Evolutionary conservation across 345 rosid species (phyloP).

Genomic region (Microthlaspi erraticum): DNA sequence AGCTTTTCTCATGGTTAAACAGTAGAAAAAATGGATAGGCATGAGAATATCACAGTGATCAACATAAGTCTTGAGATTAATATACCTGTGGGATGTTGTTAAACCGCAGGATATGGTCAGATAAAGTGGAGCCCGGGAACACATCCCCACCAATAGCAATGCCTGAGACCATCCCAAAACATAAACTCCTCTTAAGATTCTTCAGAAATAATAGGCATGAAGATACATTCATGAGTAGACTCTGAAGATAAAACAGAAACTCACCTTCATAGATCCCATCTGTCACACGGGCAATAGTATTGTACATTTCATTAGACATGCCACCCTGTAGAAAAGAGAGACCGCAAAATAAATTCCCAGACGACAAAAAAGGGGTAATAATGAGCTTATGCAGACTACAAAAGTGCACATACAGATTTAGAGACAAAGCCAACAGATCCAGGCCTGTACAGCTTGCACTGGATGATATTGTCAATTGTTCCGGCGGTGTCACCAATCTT

Average conservation of each 20-base stretch:
- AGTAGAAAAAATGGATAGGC: neutral
- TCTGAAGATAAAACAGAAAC: neutral
- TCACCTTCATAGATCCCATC: constrained; percentile 96
- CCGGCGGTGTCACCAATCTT: constrained; percentile 99
- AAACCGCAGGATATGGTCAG: constrained; percentile 90
- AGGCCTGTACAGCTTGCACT: constrained; percentile 94
- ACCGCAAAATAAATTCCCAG: neutral
- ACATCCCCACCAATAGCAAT: constrained; percentile 99
- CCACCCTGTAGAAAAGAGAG: constrained; percentile 69
- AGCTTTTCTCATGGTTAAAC: constrained; percentile 2
- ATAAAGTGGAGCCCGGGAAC: constrained; percentile 94
- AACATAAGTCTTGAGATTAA: neutral
- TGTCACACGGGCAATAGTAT: constrained; percentile 86
- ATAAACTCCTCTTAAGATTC: constrained; percentile 15
- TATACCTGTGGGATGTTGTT: constrained; percentile 95
- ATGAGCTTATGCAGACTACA: constrained; percentile 25
- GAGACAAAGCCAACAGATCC: constrained; percentile 99
- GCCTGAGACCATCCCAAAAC: constrained; percentile 56
- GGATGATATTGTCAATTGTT: constrained; percentile 88
- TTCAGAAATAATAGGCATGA: constrained; percentile 1
- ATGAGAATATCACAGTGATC: neutral
- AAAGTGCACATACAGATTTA: constrained; percentile 72
- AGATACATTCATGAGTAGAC: neutral
- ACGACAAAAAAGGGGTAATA: neutral
- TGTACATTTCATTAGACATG: constrained; percentile 97